These are phyloP conservation scores for Harringtonia aguacate DNA, from an alignment of 2,329 filamentous ascomycete species.

Conservation along the genomic window DNA sequence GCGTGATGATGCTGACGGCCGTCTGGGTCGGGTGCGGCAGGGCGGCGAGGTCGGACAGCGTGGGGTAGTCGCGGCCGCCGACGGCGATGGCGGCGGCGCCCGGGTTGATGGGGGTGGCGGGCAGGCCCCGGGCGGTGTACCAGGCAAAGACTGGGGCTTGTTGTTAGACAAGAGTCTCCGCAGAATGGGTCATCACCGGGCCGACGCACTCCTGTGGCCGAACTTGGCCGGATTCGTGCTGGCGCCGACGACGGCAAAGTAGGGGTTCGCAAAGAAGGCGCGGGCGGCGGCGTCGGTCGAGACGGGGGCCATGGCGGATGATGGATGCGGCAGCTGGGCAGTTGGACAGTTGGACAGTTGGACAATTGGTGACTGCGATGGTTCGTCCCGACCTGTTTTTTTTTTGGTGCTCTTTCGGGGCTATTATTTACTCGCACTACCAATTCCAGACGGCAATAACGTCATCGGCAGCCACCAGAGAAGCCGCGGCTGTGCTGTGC, in stretches of 20 bases:
- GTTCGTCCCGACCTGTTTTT: too few relatives aligned
- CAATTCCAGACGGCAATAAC: too few relatives aligned
- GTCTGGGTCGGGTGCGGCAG: conserved; percentile 60
- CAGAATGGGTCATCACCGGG: neutral
- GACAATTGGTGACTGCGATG: too few relatives aligned
- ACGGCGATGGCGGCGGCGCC: conserved; percentile 54
- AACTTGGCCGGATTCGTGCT: conserved; percentile 78
- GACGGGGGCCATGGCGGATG: conserved; percentile 30
- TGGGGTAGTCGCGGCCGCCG: conserved; percentile 42
- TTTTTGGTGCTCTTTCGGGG: too few relatives aligned
- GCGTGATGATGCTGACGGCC: conserved; percentile 78
- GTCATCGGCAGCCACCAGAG: too few relatives aligned
- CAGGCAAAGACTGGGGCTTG: conserved; percentile 64
- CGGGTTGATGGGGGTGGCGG: conserved; percentile 79
- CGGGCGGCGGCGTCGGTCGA: conserved; percentile 61
- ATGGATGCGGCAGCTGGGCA: too few relatives aligned
- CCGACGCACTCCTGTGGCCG: conserved; percentile 67
- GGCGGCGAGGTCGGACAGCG: conserved; percentile 53
- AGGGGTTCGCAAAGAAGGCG: conserved; percentile 68
- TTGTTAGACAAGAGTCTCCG: neutral
- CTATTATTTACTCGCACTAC: too few relatives aligned
- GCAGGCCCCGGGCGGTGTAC: conserved; percentile 69
- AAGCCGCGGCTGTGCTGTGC: too few relatives aligned
- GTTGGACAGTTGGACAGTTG: too few relatives aligned
- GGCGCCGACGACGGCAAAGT: conserved; percentile 83